These are phyloP conservation scores for Dactylonectria macrodidyma DNA, from an alignment of 2,329 filamentous ascomycete genomes.

Conservation along the genomic window DNA sequence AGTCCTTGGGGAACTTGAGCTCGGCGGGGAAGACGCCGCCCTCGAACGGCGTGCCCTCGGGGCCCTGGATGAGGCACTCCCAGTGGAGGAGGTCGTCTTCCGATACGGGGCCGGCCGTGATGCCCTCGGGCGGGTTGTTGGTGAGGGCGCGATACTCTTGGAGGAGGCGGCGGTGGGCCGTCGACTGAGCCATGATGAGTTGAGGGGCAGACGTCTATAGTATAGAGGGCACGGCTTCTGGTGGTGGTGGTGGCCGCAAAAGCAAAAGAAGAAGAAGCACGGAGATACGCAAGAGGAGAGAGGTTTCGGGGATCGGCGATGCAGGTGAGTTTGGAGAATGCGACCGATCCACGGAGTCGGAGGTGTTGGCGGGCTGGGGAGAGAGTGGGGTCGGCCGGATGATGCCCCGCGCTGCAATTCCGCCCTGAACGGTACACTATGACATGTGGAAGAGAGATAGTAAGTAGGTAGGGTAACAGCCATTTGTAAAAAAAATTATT, in stretches of 20 bases:
- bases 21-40: constrained; percentile 96
- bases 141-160: constrained; percentile 96
- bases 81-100: constrained; percentile 97
- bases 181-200: constrained; percentile 69
- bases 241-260: neutral
- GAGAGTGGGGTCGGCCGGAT: neutral
- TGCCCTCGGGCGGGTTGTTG: constrained; percentile 96
- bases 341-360: neutral
- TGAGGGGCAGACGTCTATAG: neutral
- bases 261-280: neutral
- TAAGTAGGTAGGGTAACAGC: neutral
- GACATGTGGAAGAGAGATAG: neutral
- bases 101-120: constrained; percentile 91
- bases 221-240: neutral
- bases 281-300: neutral
- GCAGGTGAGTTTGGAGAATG: neutral
- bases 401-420: constrained; percentile 7
- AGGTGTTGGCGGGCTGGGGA: neutral
- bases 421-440: neutral
- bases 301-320: neutral
- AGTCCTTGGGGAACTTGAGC: constrained; percentile 95
- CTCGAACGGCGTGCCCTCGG: constrained; percentile 95
- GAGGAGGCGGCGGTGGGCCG: constrained; percentile 85
- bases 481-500: neutral
- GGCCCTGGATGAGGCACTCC: constrained; percentile 97